These are phyloP conservation scores for Ophiostoma novo-ulmi DNA, from an alignment of 2,329 filamentous ascomycete species.

Conservation along the genomic window DNA sequence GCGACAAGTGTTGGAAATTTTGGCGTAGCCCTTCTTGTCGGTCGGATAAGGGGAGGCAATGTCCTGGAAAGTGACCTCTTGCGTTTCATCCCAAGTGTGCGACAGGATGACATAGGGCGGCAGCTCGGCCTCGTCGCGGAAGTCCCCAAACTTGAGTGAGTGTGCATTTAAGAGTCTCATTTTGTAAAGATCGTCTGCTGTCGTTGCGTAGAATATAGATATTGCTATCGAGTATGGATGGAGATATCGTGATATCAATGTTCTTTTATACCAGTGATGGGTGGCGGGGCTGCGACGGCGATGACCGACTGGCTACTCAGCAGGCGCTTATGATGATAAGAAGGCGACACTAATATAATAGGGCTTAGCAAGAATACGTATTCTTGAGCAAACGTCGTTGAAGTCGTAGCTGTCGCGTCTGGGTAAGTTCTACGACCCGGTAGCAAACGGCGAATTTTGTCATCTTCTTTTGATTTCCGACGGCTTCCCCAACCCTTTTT, in stretches of 20 bases:
- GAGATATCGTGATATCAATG: not conserved
- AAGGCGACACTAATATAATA: not conserved
- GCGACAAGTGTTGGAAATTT: slow-evolving; percentile 21
- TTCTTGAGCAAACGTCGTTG: not conserved
- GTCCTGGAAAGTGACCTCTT: slow-evolving; percentile 28
- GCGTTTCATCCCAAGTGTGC: slow-evolving; percentile 26
- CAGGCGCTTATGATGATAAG: not conserved
- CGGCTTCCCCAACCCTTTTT: not conserved
- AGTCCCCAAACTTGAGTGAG: slow-evolving; percentile 24
- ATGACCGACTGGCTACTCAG: no score
- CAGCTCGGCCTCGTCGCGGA: slow-evolving; percentile 14
- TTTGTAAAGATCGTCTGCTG: no score
- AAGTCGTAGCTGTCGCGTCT: not conserved
- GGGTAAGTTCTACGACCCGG: not conserved
- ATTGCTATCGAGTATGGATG: no score
- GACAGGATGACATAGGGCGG: slow-evolving; percentile 27
- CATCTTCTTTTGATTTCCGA: not conserved
- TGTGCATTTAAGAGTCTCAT: slow-evolving; percentile 28
- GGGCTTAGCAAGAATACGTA: not conserved
- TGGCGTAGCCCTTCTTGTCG: slow-evolving; percentile 21
- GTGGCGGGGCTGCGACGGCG: not conserved
- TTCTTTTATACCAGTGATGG: not conserved
- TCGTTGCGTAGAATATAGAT: no score
- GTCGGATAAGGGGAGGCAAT: slow-evolving; percentile 20
- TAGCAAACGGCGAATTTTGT: not conserved